Conservation (phyloP, 1,284 basidiomycete species). For the Ganoderma boninense region DNA sequence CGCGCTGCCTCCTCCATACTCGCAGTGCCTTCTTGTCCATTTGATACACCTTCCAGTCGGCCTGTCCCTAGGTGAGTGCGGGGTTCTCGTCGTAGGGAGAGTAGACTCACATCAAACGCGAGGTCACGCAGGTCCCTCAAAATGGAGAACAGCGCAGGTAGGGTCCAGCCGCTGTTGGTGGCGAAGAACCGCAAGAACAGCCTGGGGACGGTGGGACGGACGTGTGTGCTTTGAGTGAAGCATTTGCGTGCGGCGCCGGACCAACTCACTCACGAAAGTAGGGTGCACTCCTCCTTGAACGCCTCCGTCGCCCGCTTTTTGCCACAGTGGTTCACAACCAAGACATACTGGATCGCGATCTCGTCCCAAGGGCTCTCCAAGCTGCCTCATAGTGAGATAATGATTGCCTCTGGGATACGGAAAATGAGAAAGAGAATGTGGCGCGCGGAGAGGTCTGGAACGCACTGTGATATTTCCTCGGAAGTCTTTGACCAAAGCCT, state of each 20-base stretch:
- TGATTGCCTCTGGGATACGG: constrained; percentile 50
- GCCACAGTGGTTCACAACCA: constrained; percentile 73
- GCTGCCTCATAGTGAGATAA: constrained; percentile 64
- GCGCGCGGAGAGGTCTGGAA: constrained; percentile 8
- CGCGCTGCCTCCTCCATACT: constrained; percentile 94
- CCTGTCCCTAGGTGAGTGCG: constrained; percentile 50
- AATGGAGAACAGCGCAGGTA: constrained; percentile 82
- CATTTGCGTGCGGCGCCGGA: constrained; percentile 21
- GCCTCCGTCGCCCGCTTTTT: constrained; percentile 73
- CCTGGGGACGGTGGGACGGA: constrained; percentile 43
- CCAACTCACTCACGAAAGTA: constrained; percentile 39
- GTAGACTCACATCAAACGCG: constrained; percentile 68
- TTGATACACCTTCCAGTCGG: constrained; percentile 70
- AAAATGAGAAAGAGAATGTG: neutral
- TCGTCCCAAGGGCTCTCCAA: constrained; percentile 83
- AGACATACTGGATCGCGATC: constrained; percentile 80
- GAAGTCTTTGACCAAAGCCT: constrained; percentile 76
- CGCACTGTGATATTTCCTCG: constrained; percentile 67
- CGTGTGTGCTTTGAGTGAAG: constrained; percentile 22
- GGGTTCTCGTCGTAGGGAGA: neutral
- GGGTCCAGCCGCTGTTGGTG: constrained; percentile 82
- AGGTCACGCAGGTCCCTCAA: constrained; percentile 83
- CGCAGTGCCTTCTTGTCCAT: constrained; percentile 67
- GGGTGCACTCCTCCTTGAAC: constrained; percentile 70
- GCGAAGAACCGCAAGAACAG: constrained; percentile 82